Conservation (phyloP, 2,329 filamentous ascomycete genomes). For the Bipolaris victoriae region DNA sequence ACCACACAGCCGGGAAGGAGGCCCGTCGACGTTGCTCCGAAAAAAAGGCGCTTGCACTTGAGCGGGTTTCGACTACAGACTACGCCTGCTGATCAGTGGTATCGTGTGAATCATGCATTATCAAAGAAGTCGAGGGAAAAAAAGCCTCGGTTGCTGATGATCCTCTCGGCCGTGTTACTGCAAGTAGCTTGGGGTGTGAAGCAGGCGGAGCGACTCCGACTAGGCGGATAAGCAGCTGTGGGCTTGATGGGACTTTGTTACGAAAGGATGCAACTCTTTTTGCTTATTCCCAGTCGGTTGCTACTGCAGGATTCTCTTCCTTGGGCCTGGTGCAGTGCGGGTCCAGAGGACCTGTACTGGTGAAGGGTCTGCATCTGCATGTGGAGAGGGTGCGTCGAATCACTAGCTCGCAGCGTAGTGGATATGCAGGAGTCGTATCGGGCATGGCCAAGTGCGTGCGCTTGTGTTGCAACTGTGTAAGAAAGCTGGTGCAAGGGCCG, state of each 20-base stretch:
- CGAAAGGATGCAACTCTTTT: constrained; percentile 1
- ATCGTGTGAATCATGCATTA: constrained; percentile 13
- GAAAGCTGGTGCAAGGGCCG: not conserved
- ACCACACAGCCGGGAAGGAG: constrained; percentile 33
- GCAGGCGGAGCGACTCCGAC: constrained; percentile 12
- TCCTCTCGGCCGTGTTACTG: constrained; percentile 13
- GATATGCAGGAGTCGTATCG: constrained; percentile 12
- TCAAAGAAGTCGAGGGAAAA: not conserved
- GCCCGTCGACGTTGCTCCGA: constrained; percentile 29
- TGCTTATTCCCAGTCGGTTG: constrained; percentile 12
- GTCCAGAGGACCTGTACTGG: not conserved
- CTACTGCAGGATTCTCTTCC: constrained; percentile 11
- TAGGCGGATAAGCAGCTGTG: constrained; percentile 6
- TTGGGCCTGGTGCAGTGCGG: constrained; percentile 5
- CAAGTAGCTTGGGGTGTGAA: constrained; percentile 18
- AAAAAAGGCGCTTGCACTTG: constrained; percentile 20
- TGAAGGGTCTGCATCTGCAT: constrained; percentile 8
- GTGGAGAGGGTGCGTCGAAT: constrained; percentile 15
- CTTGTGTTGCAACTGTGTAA: constrained; percentile 8
- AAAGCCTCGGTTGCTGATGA: constrained; percentile 8
- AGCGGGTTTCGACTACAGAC: constrained; percentile 13
- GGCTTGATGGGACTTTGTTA: constrained; percentile 1
- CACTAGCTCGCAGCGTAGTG: constrained; percentile 18
- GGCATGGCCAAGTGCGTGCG: constrained; percentile 4
- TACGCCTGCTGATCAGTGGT: constrained; percentile 19